phyloP scores from a whole-genome alignment of 306 rosid species.

The Vachellia pachyceras region DNA sequence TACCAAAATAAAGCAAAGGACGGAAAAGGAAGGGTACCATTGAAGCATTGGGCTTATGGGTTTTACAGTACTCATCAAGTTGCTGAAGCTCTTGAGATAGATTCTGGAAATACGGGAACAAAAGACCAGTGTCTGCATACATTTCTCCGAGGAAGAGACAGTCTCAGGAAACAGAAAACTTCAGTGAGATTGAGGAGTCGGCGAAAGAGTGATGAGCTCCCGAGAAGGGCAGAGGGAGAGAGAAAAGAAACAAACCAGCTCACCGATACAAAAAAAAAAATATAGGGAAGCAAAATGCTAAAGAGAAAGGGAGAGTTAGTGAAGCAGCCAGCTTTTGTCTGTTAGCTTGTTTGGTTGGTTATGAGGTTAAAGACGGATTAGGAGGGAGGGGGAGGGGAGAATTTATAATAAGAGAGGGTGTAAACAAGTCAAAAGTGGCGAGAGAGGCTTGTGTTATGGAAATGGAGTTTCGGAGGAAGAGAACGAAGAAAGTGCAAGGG shows the following conservation, averaged over 20 bases:
- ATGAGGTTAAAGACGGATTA: slow-evolving; percentile 39
- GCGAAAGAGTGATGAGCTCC: not conserved
- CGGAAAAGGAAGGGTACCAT: slow-evolving; percentile 52
- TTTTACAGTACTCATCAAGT: slow-evolving; percentile 73
- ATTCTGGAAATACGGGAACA: slow-evolving; percentile 74
- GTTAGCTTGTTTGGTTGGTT: not conserved
- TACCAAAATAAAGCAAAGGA: slow-evolving; percentile 18
- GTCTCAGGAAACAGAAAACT: slow-evolving; percentile 25
- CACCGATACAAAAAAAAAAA: not conserved
- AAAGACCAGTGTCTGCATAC: slow-evolving; percentile 79
- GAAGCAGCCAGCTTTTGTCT: not conserved
- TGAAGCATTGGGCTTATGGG: slow-evolving; percentile 69
- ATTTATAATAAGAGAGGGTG: slow-evolving; percentile 32
- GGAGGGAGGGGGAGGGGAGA: slow-evolving; percentile 40
- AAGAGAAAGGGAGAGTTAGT: not conserved
- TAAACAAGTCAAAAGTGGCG: not conserved
- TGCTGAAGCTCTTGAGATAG: slow-evolving; percentile 77
- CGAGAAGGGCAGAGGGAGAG: slow-evolving; percentile 14
- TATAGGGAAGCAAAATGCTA: slow-evolving; percentile 37
- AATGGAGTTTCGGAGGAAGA: not conserved
- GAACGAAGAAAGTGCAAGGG: not conserved
- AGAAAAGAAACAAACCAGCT: slow-evolving; percentile 4
- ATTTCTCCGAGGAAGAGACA: slow-evolving; percentile 50
- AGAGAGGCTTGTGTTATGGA: not conserved
- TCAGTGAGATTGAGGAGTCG: slow-evolving; percentile 21